A percentile compares a stretch with the other conserved stretches of the same genome.
phyloP scores from a whole-genome alignment of 305 asterid species.

The Salvia sclarea region DNA sequence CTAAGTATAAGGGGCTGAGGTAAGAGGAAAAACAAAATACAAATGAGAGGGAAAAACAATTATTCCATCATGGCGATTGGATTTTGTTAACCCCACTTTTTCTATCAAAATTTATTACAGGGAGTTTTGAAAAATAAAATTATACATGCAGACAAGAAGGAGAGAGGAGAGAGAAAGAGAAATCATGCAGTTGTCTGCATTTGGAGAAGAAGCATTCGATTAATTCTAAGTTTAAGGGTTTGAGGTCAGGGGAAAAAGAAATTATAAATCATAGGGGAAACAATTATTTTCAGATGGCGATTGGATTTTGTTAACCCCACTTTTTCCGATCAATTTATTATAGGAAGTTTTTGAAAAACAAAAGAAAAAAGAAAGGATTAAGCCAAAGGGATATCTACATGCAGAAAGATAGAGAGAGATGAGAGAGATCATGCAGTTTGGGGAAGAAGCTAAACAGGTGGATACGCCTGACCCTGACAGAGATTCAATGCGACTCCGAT shows the following conservation, averaged over 20 bases:
- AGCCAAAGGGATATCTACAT: constrained; percentile 1
- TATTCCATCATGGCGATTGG: constrained; percentile 2
- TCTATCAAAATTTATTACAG: constrained; percentile 17
- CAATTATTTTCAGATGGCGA: constrained; percentile 18
- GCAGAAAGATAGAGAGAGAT: constrained; percentile 11
- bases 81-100: constrained; percentile 5
- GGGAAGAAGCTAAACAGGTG: constrained; percentile 15
- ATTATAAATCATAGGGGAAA: constrained; percentile 6
- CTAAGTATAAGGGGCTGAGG: constrained; percentile 37
- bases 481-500: constrained; percentile 12
- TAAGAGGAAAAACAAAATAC: constrained; percentile 6
- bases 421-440: constrained; percentile 26
- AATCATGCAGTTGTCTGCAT: constrained; percentile 33
- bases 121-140: not conserved
- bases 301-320: constrained; percentile 12
- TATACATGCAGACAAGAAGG: not conserved
- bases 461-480: constrained; percentile 26
- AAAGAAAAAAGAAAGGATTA: not conserved
- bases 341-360: not conserved
- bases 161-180: not conserved
- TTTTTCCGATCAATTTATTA: constrained; percentile 14
- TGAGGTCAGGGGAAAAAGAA: constrained; percentile 26
- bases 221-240: constrained; percentile 36
- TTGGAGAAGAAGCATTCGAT: constrained; percentile 11
- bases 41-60: constrained; percentile 21